Conservation (phyloP, 805 yeast species). For the Candida qinlingensis region DNA sequence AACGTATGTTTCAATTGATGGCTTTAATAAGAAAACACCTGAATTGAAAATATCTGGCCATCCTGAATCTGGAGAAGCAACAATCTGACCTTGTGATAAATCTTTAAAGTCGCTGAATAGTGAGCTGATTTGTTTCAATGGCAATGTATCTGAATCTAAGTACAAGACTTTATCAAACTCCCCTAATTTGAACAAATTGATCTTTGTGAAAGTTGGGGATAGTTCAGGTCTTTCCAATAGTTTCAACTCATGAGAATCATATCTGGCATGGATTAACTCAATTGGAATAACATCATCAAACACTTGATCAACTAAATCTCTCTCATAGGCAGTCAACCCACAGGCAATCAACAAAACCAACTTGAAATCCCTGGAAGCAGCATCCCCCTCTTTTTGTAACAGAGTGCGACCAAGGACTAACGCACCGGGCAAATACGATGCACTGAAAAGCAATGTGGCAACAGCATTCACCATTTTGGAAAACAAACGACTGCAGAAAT, state of each 20-base stretch:
- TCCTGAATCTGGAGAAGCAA: constrained; percentile 69
- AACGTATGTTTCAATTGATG: constrained; percentile 37
- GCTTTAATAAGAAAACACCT: constrained; percentile 60
- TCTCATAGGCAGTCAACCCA: constrained; percentile 15
- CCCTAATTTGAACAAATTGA: constrained; percentile 42
- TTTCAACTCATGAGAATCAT: constrained; percentile 22
- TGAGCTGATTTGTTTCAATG: constrained; percentile 28
- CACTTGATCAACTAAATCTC: constrained; percentile 9
- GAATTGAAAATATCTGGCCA: constrained; percentile 87
- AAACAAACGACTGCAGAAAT: neutral
- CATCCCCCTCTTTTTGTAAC: constrained; percentile 11
- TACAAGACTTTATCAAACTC: constrained; percentile 45
- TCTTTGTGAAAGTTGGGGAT: constrained; percentile 44
- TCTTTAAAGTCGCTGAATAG: constrained; percentile 18
- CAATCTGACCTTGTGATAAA: constrained; percentile 20
- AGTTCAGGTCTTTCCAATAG: constrained; percentile 47
- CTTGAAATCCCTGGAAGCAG: constrained; percentile 5
- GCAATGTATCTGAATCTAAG: constrained; percentile 62
- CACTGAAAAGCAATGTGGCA: constrained; percentile 43
- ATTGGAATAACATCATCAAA: constrained; percentile 27
- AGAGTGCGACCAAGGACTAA: constrained; percentile 42
- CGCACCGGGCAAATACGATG: constrained; percentile 53
- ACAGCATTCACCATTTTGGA: constrained; percentile 29
- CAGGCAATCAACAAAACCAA: constrained; percentile 21
- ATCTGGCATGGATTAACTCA: constrained; percentile 19